These are phyloP conservation scores for Waltiozyma sp. DNA, from an alignment of 1,139 yeast genomes.

Conservation along the genomic window DNA sequence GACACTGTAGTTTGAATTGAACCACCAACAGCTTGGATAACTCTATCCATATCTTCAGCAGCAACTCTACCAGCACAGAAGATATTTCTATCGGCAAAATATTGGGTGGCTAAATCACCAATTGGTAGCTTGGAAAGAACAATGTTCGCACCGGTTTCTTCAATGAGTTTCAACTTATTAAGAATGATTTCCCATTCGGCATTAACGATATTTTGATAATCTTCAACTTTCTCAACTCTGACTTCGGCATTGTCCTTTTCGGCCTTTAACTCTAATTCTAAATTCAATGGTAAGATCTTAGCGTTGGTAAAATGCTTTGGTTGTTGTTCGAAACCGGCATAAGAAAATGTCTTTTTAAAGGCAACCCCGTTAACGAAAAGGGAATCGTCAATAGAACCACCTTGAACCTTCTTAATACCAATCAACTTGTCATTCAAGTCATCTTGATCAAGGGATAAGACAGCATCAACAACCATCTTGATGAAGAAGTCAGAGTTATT, in stretches of 20 bases:
- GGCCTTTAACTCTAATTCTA: constrained; percentile 92
- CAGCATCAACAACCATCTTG: constrained; percentile 95
- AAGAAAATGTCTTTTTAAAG: constrained; percentile 90
- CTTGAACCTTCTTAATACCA: constrained; percentile 91
- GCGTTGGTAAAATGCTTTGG: constrained; percentile 79
- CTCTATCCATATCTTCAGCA: constrained; percentile 83
- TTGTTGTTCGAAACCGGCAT: constrained; percentile 98
- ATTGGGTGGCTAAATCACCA: constrained; percentile 97
- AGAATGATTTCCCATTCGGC: constrained; percentile 97
- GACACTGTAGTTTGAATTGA: constrained; percentile 79
- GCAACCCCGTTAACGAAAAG: constrained; percentile 89
- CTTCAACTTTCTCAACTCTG: constrained; percentile 84
- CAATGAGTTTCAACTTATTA: constrained; percentile 74
- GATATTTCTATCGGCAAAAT: constrained; percentile 88
- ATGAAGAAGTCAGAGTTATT: constrained; percentile 84
- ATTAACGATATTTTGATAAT: constrained; percentile 92
- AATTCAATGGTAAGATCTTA: constrained; percentile 73
- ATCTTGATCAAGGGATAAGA: constrained; percentile 69
- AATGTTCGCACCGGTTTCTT: constrained; percentile 79
- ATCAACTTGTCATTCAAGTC: constrained; percentile 83
- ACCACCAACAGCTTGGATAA: constrained; percentile 91
- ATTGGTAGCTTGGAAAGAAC: constrained; percentile 92
- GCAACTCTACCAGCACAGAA: constrained; percentile 97
- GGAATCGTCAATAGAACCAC: constrained; percentile 95
- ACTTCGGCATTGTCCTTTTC: constrained; percentile 99